Conservation (phyloP, 306 rosid genomes). For the Prunus campanulata region DNA sequence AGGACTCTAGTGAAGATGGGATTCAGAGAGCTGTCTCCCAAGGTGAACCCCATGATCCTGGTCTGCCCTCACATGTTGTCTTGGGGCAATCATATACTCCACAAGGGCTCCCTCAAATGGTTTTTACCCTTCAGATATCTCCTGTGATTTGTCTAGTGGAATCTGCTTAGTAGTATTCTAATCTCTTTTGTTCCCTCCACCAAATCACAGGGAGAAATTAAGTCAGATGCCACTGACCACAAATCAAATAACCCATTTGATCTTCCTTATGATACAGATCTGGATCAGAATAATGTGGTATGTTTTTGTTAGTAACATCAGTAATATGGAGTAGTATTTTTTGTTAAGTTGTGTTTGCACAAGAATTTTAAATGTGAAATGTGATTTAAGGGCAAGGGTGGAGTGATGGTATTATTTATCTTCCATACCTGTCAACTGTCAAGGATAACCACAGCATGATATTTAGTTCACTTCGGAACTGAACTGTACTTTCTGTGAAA, state of each 20-base stretch:
- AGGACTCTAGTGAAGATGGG: conserved; percentile 35
- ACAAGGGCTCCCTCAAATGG: conserved; percentile 35
- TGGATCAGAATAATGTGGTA: conserved; percentile 59
- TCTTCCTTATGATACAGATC: conserved; percentile 48
- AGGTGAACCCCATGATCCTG: conserved; percentile 30
- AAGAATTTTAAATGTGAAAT: background rate
- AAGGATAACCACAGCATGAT: background rate
- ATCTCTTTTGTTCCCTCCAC: background rate
- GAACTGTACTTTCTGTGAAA: background rate
- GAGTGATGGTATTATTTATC: background rate
- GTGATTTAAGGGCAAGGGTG: background rate
- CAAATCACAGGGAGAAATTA: conserved; percentile 46
- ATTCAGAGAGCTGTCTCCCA: conserved; percentile 21
- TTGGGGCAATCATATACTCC: conserved; percentile 30
- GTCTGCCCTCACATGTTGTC: conserved; percentile 21
- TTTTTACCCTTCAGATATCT: conserved; percentile 35
- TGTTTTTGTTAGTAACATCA: background rate
- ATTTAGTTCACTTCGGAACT: background rate
- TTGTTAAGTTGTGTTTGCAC: background rate
- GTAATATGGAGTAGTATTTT: background rate
- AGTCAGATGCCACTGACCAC: conserved; percentile 24
- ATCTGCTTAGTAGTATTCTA: background rate
- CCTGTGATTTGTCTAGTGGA: conserved; percentile 13
- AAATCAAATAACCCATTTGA: conserved; percentile 72
- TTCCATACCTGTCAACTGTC: background rate